Evolutionary conservation across 345 rosid genomes (phyloP).

Genomic region (Alliaria petiolata): DNA sequence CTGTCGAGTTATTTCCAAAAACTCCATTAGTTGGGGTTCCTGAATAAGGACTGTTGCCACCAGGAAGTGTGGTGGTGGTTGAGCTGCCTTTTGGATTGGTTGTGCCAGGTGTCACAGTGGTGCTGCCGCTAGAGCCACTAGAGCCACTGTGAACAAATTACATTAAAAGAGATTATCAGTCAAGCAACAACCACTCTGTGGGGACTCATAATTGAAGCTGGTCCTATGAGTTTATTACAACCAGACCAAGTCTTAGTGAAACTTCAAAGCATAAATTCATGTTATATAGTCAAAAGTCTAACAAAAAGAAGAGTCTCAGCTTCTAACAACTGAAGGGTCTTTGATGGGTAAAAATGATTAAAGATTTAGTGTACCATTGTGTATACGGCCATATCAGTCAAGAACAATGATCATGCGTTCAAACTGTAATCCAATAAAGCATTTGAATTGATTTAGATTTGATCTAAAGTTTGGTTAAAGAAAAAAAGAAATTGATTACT

Average conservation of each 20-base stretch:
- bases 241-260: neutral
- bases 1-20: constrained; percentile 21
- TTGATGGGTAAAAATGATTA: constrained; percentile 10
- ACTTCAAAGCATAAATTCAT: neutral
- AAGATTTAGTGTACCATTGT: neutral
- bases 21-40: constrained; percentile 29
- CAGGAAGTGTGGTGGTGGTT: constrained; percentile 31
- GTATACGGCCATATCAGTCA: constrained; percentile 20
- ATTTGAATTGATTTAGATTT: constrained; percentile 4
- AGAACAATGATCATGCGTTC: constrained; percentile 15
- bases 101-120: constrained; percentile 25
- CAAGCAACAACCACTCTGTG: neutral
- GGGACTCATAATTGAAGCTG: neutral
- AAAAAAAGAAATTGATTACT: constrained; percentile 13
- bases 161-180: neutral
- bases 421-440: constrained; percentile 25
- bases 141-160: neutral
- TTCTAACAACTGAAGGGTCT: constrained; percentile 3
- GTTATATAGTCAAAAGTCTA: neutral
- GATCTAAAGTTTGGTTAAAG: constrained; percentile 8
- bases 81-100: constrained; percentile 30
- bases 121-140: constrained; percentile 26
- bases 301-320: neutral
- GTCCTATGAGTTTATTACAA: neutral
- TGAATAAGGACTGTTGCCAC: constrained; percentile 31